Percentiles rank a stretch among this genome's conserved stretches.
Conservation (phyloP, 495 filamentous ascomycete species). For the Hypoxylon fuscum region DNA sequence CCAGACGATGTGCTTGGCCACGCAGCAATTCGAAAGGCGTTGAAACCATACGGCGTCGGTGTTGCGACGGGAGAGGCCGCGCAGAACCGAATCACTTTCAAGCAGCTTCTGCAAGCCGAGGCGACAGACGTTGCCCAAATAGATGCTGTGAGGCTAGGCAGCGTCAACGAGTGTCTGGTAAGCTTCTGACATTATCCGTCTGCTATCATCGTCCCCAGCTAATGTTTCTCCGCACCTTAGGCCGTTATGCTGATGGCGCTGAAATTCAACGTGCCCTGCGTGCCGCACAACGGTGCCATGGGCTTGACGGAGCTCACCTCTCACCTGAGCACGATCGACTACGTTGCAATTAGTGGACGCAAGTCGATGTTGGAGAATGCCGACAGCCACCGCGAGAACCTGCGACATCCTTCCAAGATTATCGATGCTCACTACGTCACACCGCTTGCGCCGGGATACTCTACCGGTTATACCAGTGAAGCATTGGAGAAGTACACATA, state of each 20-base stretch:
- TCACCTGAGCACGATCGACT: slow-evolving; percentile 90
- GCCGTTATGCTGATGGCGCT: slow-evolving; percentile 88
- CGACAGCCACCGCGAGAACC: slow-evolving; percentile 91
- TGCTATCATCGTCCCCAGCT: not conserved
- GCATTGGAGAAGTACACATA: not conserved
- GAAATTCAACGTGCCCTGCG: slow-evolving; percentile 84
- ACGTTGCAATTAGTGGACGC: slow-evolving; percentile 84
- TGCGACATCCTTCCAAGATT: slow-evolving; percentile 78
- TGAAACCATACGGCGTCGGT: slow-evolving; percentile 76
- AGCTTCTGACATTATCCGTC: not conserved
- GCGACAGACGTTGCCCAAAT: slow-evolving; percentile 88
- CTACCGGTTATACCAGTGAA: not conserved
- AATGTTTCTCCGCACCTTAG: not conserved
- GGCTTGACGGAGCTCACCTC: slow-evolving; percentile 92
- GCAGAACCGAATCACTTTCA: slow-evolving; percentile 91
- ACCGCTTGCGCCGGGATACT: slow-evolving; percentile 78
- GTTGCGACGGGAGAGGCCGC: slow-evolving; percentile 95
- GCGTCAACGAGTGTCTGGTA: slow-evolving; percentile 83
- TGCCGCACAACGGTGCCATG: slow-evolving; percentile 89
- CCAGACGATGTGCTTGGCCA: slow-evolving; percentile 91
- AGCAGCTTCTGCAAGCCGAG: slow-evolving; percentile 79
- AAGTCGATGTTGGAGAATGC: slow-evolving; percentile 85
- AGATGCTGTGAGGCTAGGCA: slow-evolving; percentile 87
- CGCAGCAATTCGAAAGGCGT: slow-evolving; percentile 78
- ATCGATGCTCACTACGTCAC: slow-evolving; percentile 87